Evolutionary conservation across 2,329 filamentous ascomycete species (phyloP).

Genomic region (Exophiala sideris): DNA sequence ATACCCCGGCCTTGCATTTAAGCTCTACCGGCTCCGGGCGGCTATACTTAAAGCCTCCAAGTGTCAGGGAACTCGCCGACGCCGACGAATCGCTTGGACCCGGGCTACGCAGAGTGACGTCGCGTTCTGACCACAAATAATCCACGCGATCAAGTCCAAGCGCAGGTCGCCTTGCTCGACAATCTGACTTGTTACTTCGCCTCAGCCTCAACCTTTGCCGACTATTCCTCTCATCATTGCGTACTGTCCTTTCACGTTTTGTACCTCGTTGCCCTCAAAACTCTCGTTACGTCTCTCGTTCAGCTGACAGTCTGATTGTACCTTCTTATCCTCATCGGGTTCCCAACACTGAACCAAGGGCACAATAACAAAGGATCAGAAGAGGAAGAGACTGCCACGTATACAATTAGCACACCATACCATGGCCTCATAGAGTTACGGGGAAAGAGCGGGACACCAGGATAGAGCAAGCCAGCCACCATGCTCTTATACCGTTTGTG

Average conservation of each 20-base stretch:
- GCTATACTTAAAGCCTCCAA: too few relatives aligned
- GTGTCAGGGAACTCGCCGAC: neutral
- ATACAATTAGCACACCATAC: neutral
- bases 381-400: neutral
- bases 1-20: too few relatives aligned
- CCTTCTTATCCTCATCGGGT: too few relatives aligned
- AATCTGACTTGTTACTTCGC: neutral
- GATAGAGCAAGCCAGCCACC: neutral
- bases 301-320: neutral
- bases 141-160: neutral
- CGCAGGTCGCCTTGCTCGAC: neutral
- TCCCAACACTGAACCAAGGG: too few relatives aligned
- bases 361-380: neutral
- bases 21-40: too few relatives aligned
- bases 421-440: neutral
- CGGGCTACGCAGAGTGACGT: neutral
- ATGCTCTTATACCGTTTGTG: conserved; percentile 7
- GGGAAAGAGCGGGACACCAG: neutral
- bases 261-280: neutral
- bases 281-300: conserved; percentile 1
- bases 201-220: neutral
- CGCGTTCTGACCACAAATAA: neutral
- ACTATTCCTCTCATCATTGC: neutral
- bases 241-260: neutral
- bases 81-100: neutral